Evolutionary conservation across 345 rosid genomes (phyloP).

Genomic region (Moricandia moricandioides): DNA sequence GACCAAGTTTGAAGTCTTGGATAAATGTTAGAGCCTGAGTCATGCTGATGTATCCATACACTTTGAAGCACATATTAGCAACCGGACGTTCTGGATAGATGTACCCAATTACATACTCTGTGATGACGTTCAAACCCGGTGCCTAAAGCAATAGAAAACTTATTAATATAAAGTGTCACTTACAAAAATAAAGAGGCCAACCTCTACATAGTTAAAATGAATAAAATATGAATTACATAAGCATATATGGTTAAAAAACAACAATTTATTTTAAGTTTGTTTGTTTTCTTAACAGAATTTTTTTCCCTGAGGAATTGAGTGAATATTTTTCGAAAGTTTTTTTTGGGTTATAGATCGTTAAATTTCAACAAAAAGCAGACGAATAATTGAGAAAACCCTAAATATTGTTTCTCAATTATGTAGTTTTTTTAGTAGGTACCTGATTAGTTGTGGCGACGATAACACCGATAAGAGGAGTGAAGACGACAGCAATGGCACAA

Average conservation of each 20-base stretch:
- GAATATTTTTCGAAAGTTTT: too few relatives aligned
- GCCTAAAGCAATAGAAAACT: constrained; percentile 7
- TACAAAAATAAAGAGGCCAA: not conserved
- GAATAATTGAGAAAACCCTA: not conserved
- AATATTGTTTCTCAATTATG: not conserved
- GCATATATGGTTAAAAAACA: not conserved
- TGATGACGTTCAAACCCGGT: constrained; percentile 78
- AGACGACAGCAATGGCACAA: constrained; percentile 65
- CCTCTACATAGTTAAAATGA: not conserved
- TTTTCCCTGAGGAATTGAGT: not conserved
- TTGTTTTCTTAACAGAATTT: not conserved
- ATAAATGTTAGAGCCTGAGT: constrained; percentile 66
- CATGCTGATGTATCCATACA: constrained; percentile 86
- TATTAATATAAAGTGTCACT: not conserved
- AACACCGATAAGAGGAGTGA: constrained; percentile 79
- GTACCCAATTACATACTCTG: constrained; percentile 76
- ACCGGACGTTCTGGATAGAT: constrained; percentile 76
- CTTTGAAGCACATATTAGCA: constrained; percentile 93
- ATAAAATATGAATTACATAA: not conserved
- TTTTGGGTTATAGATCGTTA: not conserved
- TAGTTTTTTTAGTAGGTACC: not conserved
- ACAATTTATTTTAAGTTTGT: not conserved
- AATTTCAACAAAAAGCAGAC: not conserved
- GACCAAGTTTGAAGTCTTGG: constrained; percentile 75
- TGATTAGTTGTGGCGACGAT: constrained; percentile 72